phyloP scores from a whole-genome alignment of 2,329 filamentous ascomycete genomes.

The Hypomyces rosellus region DNA sequence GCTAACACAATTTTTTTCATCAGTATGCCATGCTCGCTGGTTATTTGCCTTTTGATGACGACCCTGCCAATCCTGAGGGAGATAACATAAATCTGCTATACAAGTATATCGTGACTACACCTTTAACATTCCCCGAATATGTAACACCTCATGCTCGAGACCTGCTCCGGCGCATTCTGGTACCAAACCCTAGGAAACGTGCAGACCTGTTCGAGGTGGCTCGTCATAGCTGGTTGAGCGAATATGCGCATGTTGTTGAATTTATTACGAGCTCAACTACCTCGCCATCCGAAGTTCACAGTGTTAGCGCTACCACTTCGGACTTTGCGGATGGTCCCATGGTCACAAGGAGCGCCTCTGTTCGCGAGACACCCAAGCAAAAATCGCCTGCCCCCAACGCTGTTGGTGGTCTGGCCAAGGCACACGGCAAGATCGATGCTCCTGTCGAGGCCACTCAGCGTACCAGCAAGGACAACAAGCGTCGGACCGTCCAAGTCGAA shows the following conservation, averaged over 20 bases:
- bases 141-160: slow-evolving; percentile 95
- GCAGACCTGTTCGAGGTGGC: slow-evolving; percentile 97
- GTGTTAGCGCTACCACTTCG: slow-evolving; percentile 60
- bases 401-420: slow-evolving; percentile 61
- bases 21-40: slow-evolving; percentile 98
- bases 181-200: slow-evolving; percentile 89
- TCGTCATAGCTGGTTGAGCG: slow-evolving; percentile 94
- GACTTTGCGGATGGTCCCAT: slow-evolving; percentile 51
- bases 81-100: slow-evolving; percentile 99
- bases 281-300: slow-evolving; percentile 75
- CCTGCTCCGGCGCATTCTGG: slow-evolving; percentile 83
- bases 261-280: slow-evolving; percentile 96
- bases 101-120: slow-evolving; percentile 98
- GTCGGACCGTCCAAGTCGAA: slow-evolving; percentile 92
- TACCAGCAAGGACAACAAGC: slow-evolving; percentile 78
- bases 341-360: slow-evolving; percentile 82
- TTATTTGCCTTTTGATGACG: slow-evolving; percentile 95
- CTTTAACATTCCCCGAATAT: slow-evolving; percentile 96
- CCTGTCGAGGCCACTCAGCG: slow-evolving; percentile 52
- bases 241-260: slow-evolving; percentile 93
- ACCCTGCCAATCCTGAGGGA: slow-evolving; percentile 94
- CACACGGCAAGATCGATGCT: slow-evolving; percentile 67
- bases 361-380: slow-evolving; percentile 75
- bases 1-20: slow-evolving; percentile 15
- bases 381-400: slow-evolving; percentile 44